A percentile compares a stretch with the other conserved stretches of the same genome.
Evolutionary conservation across 768 basidiomycete species (phyloP).

Genomic region (Dendrothele bispora): DNA sequence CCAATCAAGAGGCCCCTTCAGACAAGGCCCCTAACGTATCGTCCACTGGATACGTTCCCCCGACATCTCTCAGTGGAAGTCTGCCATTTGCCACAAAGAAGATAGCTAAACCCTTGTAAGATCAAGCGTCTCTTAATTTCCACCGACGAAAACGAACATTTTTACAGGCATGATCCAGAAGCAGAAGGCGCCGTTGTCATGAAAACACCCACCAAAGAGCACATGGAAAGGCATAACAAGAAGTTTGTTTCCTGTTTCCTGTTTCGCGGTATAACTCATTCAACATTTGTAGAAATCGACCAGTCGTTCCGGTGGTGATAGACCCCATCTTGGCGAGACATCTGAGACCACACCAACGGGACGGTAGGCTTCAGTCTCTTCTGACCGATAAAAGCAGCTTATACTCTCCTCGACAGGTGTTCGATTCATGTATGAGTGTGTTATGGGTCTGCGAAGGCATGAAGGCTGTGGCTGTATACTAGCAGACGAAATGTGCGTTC

Average conservation of each 20-base stretch:
- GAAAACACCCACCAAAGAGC: constrained; percentile 70
- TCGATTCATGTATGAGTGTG: constrained; percentile 91
- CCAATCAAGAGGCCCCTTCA: constrained; percentile 20
- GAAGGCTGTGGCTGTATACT: constrained; percentile 94
- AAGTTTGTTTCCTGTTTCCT: constrained; percentile 42
- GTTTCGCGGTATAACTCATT: background rate
- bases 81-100: constrained; percentile 35
- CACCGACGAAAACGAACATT: no score
- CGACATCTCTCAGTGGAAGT: constrained; percentile 64
- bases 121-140: no score
- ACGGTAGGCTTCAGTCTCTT: constrained; percentile 50
- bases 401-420: constrained; percentile 46
- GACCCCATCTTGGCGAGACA: constrained; percentile 80
- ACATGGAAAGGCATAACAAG: constrained; percentile 67
- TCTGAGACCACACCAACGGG: constrained; percentile 87
- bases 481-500: constrained; percentile 87
- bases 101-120: constrained; percentile 47
- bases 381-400: constrained; percentile 2
- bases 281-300: constrained; percentile 45
- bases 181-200: constrained; percentile 82
- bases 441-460: constrained; percentile 91
- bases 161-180: constrained; percentile 70
- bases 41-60: constrained; percentile 44
- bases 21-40: constrained; percentile 10
- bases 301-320: constrained; percentile 80